A percentile compares a stretch with the other conserved stretches of the same genome.
phyloP scores from a whole-genome alignment of 306 rosid species.

The Corylus heterophylla region DNA sequence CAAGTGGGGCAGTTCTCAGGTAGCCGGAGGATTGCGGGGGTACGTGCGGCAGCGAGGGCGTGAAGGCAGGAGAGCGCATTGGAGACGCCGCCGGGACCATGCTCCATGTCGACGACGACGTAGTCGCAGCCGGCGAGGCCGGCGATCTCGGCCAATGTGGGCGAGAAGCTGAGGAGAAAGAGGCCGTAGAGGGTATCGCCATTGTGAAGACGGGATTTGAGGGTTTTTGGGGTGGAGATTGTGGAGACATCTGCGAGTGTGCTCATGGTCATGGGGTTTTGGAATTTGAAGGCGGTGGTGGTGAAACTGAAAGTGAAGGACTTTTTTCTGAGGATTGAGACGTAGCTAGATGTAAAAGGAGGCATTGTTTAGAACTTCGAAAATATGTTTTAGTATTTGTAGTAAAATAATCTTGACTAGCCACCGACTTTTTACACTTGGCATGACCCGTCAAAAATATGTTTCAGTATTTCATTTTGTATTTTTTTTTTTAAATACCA shows the following conservation, averaged over 20 bases:
- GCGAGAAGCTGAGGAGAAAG: conserved; percentile 79
- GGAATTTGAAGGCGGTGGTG: conserved; percentile 29
- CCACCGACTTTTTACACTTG: too few species aligned
- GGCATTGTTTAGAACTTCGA: too few species aligned
- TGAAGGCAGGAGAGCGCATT: conserved; percentile 65
- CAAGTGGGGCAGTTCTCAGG: conserved; percentile 69
- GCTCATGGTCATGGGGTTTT: conserved; percentile 5
- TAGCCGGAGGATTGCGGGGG: conserved; percentile 67
- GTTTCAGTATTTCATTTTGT: too few species aligned
- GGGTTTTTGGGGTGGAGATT: conserved; percentile 27
- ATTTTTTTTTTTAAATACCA: too few species aligned
- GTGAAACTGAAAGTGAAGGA: neutral
- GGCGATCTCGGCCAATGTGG: conserved; percentile 79
- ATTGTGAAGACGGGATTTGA: conserved; percentile 61
- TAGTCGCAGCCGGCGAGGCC: conserved; percentile 78
- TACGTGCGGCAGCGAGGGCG: conserved; percentile 66
- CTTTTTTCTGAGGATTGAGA: conserved; percentile 2
- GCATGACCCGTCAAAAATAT: too few species aligned
- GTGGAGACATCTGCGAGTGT: neutral
- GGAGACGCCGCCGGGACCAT: conserved; percentile 67
- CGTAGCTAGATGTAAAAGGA: too few species aligned
- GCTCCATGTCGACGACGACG: conserved; percentile 85
- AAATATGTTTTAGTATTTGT: too few species aligned
- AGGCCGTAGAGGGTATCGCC: conserved; percentile 76
- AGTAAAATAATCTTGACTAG: too few species aligned